Percentiles rank a stretch among this genome's conserved stretches.
Evolutionary conservation across 1,139 yeast genomes (phyloP).

Genomic region (Diutina ranongensis): DNA sequence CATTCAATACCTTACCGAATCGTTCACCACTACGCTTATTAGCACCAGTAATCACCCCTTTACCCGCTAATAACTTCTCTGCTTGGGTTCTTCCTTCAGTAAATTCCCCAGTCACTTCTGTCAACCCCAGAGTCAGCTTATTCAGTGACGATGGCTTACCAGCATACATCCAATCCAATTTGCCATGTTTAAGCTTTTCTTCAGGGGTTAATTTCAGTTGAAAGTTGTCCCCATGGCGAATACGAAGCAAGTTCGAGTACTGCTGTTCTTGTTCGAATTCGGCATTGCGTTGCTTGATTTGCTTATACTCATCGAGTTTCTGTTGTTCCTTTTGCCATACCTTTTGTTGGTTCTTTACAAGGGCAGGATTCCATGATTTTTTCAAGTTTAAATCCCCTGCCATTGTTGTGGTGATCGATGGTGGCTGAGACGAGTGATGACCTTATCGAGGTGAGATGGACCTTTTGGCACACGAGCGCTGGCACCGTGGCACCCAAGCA

Average conservation of each 20-base stretch:
- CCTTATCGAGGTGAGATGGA: not conserved
- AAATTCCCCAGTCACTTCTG: not conserved
- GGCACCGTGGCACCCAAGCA: not conserved
- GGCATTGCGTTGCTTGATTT: slow-evolving; percentile 49
- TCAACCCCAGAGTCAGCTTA: not conserved
- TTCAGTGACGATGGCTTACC: not conserved
- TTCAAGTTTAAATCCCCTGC: slow-evolving; percentile 81
- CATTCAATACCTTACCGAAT: not conserved
- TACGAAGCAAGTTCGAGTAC: slow-evolving; percentile 40
- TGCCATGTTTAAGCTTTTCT: not conserved
- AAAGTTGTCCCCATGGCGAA: slow-evolving; percentile 33
- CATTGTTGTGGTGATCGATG: slow-evolving; percentile 14
- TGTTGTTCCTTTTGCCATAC: slow-evolving; percentile 82
- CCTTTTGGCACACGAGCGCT: not conserved
- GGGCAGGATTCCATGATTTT: slow-evolving; percentile 94
- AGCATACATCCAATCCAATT: slow-evolving; percentile 4
- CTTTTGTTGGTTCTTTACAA: slow-evolving; percentile 72
- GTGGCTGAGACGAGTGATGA: not conserved
- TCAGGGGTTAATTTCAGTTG: not conserved
- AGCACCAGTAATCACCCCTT: not conserved
- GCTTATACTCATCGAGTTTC: slow-evolving; percentile 57
- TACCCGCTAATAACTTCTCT: not conserved
- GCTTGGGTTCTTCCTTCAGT: not conserved
- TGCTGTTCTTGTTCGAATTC: slow-evolving; percentile 61
- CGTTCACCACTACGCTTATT: not conserved